Base-by-base conservation (phyloP, 2,329 filamentous ascomycete genomes). In the Neonectria hederae region DNA sequence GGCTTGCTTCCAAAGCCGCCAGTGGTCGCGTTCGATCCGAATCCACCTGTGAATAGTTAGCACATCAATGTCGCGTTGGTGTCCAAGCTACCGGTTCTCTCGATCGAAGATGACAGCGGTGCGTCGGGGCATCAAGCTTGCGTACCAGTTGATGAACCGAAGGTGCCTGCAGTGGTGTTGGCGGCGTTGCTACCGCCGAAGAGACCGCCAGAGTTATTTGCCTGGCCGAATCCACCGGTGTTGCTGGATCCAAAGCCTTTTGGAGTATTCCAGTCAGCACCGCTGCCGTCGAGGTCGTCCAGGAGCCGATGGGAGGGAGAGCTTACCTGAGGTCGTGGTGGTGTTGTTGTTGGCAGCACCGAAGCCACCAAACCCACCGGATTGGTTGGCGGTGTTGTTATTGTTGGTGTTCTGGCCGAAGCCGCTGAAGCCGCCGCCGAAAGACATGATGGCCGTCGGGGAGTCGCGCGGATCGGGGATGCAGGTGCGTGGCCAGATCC, bases 301-400 rank as follows among this genome's bases (percentile, higher is more conserved):
- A 32, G 10, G 57, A 52, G 43, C 55, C 55, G 48, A 56, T 28
- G n/a, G 65, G 26, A 67, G 59, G 57, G 59, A 28, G 46, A 72
- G 83, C 86, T 76, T 87, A 90, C 88, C 86, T 79, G 83, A 76
- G 55, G 76, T 79, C 67, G 74, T 79, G 67, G 74, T 78, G 69
- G 74, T 80, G 65, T 72, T 82, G 65, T 67, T 72, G 55, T 75
- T 80, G 64, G 76, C 81, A 59, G 79, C 56, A 42, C 85, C 85
- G 64, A 87, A 90, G 48, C 87, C 87, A 70, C 86, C 86, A 77
- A 91, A 91, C 22, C 80, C n/a, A 42, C 35, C 72, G 73, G 78
- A 69, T 75, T 83, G 78, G 54, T 79, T 80, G 60, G 81, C 82
- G 59, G 81, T 83, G 68, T 75, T 79, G 70, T 72, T 80, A 67